Base-by-base conservation (phyloP, 352 stramenopile genomes). In the Globisporangium alternatum region DNA sequence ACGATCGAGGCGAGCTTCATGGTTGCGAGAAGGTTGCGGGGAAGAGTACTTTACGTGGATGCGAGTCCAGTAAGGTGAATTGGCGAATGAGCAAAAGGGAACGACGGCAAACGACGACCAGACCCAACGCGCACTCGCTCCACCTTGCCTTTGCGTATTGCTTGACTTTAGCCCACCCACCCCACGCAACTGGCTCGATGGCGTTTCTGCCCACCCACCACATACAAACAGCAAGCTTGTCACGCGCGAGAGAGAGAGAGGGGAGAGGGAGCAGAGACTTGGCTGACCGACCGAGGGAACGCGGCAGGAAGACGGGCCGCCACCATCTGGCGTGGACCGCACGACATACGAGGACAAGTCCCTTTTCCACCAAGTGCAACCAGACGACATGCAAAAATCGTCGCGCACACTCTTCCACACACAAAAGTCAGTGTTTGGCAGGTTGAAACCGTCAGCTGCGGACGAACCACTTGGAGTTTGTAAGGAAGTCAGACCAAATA, bases 1-100 rank as follows among this genome's bases (percentile, higher is more conserved):
- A 72, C 30, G 30, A 70, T 47, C 44, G 69, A 58, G 19, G 65
- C 54, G 61, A 75, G 51, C 69, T 75, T 75, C 69, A 75, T 75
- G 64, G 64, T 54, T 6, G 37, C 19, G 56, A 15, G 45, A 30
- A 44, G 33, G 7, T 3, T 10, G 47, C 21, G 13, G 48, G 53
- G 39, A 39, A 43, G 49, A 56, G 62, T 72, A 72, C 67, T 65
- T 64, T 72, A 72, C 67, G 33, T 22, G 54, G 62, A 66, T 59
- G 60, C 17, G 56, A 51, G 35, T 57, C 56, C 62, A 52, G 67
- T 64, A 72, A 72, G 67, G 67, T 72, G 67, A 69, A 68, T 69
- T 72, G 62, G 67, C 56, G 67, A 72, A 66, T 72, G 67, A 61
- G 37, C 28, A 22, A 31, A 25, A 51, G 22, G n/a, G 60, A 57